Evolutionary conservation across 345 rosid species (phyloP), one percentile per base, ranked within the genome.

Genomic region (Citrus maxima): DNA sequence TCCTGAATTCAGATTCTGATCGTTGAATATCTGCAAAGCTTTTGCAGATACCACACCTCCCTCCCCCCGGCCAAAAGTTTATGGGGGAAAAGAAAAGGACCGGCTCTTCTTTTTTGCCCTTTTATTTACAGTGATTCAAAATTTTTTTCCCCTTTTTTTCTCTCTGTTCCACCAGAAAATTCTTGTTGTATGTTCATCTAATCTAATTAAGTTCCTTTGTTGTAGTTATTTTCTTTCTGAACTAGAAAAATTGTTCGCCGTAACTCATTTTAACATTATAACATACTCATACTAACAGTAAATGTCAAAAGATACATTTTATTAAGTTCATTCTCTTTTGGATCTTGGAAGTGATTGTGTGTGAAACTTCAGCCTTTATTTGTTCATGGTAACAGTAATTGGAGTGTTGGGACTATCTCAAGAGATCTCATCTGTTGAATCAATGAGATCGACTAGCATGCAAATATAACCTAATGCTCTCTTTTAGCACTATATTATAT

Each of bases 1-100:
- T 67, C 98, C 98, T 0, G 89, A 83, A 55, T 96, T 90, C 92
- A 93, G 97, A 90, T 96, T 96, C 93, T 93, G 88, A 84, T 79
- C 27, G 5, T 30, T 34, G 49, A 35, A 35, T 35, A 6, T 35
- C 37, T 35, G 37, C 37, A 35, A 35, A 35, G 37, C 7, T 35
- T 35, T 35, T 35, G 37, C 37, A 35, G 37, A 35, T 35, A 35
- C 37, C 37, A 35, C 37, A 35, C 7, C 37, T 7, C 7, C 7
- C 7, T 35, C 1, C 37, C 37, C 7, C 37, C 7, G 7, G 37
- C 37, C 37, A 35, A 35, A 35, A 35, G 37, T 35, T 35, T 35
- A 0, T 5, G 37, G 37, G 37, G 37, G 37, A 35, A 35, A 35
- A 35, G 66, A 4, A 58, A 60, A 12, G 16, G 16, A 22, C 7